Evolutionary conservation across 495 filamentous ascomycete genomes (phyloP).

Genomic region (Copromyces sp.): DNA sequence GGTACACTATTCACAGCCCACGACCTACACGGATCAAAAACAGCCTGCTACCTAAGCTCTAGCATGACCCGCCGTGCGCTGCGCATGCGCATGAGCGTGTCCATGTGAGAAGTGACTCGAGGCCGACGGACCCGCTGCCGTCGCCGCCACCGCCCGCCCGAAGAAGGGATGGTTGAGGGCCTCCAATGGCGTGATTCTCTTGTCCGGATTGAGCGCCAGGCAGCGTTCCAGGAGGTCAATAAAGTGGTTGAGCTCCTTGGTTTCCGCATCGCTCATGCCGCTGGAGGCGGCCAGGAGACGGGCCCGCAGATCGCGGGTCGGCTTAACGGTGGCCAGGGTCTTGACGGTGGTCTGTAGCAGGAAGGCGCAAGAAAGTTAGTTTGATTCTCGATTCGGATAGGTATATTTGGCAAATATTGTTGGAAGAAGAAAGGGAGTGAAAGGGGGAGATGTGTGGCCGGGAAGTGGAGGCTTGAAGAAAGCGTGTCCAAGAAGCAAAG

Average conservation of each 20-base stretch:
- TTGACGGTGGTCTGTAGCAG: constrained; percentile 49
- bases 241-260: constrained; percentile 70
- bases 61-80: background rate
- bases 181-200: constrained; percentile 74
- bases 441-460: background rate
- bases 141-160: constrained; percentile 12
- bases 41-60: background rate
- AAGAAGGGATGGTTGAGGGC: constrained; percentile 83
- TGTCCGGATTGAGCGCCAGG: constrained; percentile 84
- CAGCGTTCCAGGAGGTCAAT: constrained; percentile 80
- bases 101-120: background rate
- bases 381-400: background rate
- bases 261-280: constrained; percentile 62
- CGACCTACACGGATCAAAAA: background rate
- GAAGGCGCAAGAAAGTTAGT: constrained; percentile 6
- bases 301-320: constrained; percentile 69
- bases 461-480: background rate
- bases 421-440: background rate
- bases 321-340: constrained; percentile 65
- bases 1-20: background rate
- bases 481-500: background rate
- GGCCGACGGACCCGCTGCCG: background rate
- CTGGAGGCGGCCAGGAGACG: constrained; percentile 64
- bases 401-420: background rate
- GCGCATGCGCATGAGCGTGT: background rate